These are phyloP conservation scores for Microsporum ferrugineum DNA, from an alignment of 2,329 filamentous ascomycete species.

Conservation along the genomic window DNA sequence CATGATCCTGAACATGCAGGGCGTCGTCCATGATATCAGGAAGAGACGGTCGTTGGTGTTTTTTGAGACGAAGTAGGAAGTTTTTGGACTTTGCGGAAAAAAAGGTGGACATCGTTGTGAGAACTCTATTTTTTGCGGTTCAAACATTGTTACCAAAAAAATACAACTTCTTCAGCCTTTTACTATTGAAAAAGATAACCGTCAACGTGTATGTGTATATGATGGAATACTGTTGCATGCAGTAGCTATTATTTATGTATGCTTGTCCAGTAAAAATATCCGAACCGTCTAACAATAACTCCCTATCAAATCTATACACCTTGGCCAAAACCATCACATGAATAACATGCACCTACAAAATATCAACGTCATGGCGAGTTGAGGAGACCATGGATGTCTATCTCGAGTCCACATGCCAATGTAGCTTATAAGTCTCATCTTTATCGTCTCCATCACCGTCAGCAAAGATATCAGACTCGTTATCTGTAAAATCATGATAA, in stretches of 20 bases:
- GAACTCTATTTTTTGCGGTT: not conserved
- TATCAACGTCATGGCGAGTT: not conserved
- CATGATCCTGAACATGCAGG: not conserved
- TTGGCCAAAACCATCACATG: conserved; percentile 13
- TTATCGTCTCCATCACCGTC: conserved; percentile 29
- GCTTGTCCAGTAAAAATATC: not conserved
- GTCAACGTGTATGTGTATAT: no score
- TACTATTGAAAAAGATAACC: no score
- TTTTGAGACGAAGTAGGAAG: not conserved
- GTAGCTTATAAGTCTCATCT: conserved; percentile 31
- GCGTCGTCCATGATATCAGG: not conserved
- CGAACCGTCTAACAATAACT: not conserved
- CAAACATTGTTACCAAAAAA: no score
- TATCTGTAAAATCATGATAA: conserved; percentile 45
- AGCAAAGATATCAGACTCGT: conserved; percentile 40
- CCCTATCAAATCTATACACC: not conserved
- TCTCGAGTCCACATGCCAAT: conserved; percentile 23
- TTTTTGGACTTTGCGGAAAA: not conserved
- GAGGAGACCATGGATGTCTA: conserved; percentile 5
- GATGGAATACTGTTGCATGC: no score
- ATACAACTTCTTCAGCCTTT: no score
- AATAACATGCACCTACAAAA: not conserved
- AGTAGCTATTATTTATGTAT: not conserved
- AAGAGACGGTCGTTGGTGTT: not conserved
- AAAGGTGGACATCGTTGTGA: not conserved